A percentile compares a stretch with the other conserved stretches of the same genome.
Conservation (phyloP, 176 grass and related monocot species). For the Musa schizocarpa region DNA sequence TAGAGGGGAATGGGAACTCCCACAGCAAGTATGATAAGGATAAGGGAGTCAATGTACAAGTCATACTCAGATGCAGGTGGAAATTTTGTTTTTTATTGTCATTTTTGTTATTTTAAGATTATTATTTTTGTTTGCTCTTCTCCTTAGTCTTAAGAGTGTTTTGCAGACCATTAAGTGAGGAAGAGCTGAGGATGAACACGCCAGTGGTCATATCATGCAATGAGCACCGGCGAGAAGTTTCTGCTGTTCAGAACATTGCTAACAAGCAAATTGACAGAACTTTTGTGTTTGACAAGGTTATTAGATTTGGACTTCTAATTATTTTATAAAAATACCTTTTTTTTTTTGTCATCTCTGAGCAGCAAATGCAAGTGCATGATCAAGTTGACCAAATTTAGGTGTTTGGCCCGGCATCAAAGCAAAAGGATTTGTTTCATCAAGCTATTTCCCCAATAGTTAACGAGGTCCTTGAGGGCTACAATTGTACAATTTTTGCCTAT, state of each 20-base stretch:
- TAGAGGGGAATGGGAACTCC: conserved; percentile 46
- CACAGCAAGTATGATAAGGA: conserved; percentile 63
- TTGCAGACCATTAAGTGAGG: conserved; percentile 73
- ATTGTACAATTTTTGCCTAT: conserved; percentile 98
- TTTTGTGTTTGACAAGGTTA: conserved; percentile 90
- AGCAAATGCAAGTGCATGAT: conserved; percentile 17
- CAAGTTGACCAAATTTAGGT: conserved; percentile 38
- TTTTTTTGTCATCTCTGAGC: background rate
- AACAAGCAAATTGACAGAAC: conserved; percentile 91
- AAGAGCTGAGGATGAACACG: conserved; percentile 68
- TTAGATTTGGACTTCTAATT: background rate
- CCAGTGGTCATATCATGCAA: conserved; percentile 82
- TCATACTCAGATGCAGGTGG: conserved; percentile 95
- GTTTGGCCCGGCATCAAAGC: conserved; percentile 76
- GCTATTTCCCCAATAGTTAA: conserved; percentile 87
- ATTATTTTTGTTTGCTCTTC: background rate
- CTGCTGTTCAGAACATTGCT: conserved; percentile 77
- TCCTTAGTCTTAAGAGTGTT: background rate
- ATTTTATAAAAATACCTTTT: background rate
- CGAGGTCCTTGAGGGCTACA: conserved; percentile 98
- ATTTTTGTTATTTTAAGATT: conserved; percentile 5
- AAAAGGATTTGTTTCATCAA: conserved; percentile 94
- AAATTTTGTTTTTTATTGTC: conserved; percentile 12
- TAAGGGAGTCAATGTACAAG: conserved; percentile 97
- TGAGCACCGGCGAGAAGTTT: conserved; percentile 74